Base-by-base conservation (phyloP, 176 grass and related monocot genomes). In the Saccharum spontaneum region DNA sequence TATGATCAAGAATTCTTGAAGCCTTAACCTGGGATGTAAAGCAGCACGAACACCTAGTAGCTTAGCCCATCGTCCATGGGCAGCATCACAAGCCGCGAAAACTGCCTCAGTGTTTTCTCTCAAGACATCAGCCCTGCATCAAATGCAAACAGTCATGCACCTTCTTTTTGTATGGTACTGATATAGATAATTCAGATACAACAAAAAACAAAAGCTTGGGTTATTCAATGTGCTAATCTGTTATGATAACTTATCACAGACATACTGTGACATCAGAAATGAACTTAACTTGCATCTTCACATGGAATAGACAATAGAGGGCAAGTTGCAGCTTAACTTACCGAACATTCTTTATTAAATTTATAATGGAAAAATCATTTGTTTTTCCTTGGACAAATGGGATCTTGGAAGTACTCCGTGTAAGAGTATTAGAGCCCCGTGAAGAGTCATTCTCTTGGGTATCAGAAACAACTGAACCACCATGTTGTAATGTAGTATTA, bases 51-150 rank as follows among this genome's bases (percentile, higher is more conserved):
- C 97, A 88, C 97, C 97, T 62, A 99, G 90, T 60, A 99, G 90
- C 63, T 99, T 99, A 76, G 93, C 93, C 97, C 97, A 99, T 31
- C 97, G 87, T 82, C 91, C 91, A 92, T 99, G 97, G 34, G 97
- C 97, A 86, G 97, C 97, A 91, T 99, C 97, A 79, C 91, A 96
- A 26, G 94, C 90, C 46, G 94, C 86, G 76, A 92, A 99, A 82
- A 99, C 88, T 80, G 97, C 94, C 89, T 99, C 97, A 71, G 97
- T 79, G 74, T 94, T 99, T 94, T 99, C 97, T 77, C 97, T 88
- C 90, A 99, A 89, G 31, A 99, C 97, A 73, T 99, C 97, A 79
- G 90, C 94, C 76, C 97, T 99, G 91, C 77, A 63, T 40, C 71
- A 90, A 87, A 80, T 70, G 59, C 18, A 82, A 89, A 84, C 68